These are phyloP conservation scores for Pulveroboletus sp. DNA, from an alignment of 768 basidiomycete species.

Conservation along the genomic window DNA sequence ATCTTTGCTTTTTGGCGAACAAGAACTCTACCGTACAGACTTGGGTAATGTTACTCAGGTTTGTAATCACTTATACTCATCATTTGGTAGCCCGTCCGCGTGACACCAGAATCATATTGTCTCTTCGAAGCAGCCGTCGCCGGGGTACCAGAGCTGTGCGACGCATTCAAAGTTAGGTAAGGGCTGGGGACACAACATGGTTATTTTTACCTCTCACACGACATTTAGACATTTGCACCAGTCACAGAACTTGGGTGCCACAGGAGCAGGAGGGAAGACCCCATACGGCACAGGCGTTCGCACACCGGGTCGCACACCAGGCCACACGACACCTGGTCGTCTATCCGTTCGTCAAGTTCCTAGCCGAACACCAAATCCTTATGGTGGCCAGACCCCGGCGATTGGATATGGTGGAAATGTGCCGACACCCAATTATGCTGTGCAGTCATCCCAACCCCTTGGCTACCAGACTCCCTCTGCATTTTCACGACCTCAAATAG, in stretches of 20 bases:
- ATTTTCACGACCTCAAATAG: conserved; percentile 37
- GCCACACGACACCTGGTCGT: conserved; percentile 76
- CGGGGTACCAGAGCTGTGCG: conserved; percentile 89
- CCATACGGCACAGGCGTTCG: conserved; percentile 73
- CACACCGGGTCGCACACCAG: conserved; percentile 71
- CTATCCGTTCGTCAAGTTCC: conserved; percentile 65
- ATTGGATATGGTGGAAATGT: conserved; percentile 27
- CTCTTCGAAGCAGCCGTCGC: conserved; percentile 87
- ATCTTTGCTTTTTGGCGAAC: conserved; percentile 88
- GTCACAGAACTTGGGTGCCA: conserved; percentile 56
- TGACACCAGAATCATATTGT: conserved; percentile 84
- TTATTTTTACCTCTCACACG: conserved; percentile 5
- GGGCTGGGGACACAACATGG: conserved; percentile 8
- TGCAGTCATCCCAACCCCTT: conserved; percentile 31
- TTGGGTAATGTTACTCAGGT: conserved; percentile 53
- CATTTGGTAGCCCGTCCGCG: conserved; percentile 66
- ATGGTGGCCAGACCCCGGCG: conserved; percentile 43
- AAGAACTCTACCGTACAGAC: conserved; percentile 85
- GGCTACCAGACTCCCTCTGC: conserved; percentile 39
- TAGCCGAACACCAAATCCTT: conserved; percentile 78
- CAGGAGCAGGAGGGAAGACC: conserved; percentile 64
- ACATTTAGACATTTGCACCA: conserved; percentile 65
- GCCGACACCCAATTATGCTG: conserved; percentile 26
- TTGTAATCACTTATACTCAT: background rate
- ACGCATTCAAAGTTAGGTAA: conserved; percentile 91